phyloP scores from a whole-genome alignment of 2,329 filamentous ascomycete genomes.

The Botryosphaeria agaves region DNA sequence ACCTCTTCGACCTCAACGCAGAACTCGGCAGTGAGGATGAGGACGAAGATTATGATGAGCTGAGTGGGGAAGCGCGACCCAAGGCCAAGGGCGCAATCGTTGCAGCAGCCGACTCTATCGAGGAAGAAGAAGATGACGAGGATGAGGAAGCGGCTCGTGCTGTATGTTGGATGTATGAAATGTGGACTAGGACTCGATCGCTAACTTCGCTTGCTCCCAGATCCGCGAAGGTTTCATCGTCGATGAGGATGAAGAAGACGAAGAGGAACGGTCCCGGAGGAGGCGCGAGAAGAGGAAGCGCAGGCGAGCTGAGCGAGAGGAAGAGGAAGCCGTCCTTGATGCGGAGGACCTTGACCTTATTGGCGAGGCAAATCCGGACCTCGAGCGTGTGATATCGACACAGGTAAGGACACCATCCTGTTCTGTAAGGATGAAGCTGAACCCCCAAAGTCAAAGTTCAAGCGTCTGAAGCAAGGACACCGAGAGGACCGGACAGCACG shows the following conservation, averaged over 20 bases:
- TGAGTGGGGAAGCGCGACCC: conserved; percentile 41
- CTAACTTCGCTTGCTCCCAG: conserved; percentile 25
- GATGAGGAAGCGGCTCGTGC: conserved; percentile 73
- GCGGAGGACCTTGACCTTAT: conserved; percentile 95
- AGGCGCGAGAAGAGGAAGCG: conserved; percentile 58
- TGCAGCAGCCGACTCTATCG: conserved; percentile 64
- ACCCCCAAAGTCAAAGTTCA: conserved; percentile 61
- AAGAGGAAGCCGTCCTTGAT: conserved; percentile 71
- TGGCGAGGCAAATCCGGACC: conserved; percentile 59
- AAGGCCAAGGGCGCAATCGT: conserved; percentile 22
- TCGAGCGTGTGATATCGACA: conserved; percentile 46
- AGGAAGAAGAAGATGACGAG: conserved; percentile 73
- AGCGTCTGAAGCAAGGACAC: conserved; percentile 86
- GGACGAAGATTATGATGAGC: conserved; percentile 70
- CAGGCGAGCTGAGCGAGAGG: conserved; percentile 56
- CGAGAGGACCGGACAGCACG: conserved; percentile 46
- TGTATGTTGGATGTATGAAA: conserved; percentile 26
- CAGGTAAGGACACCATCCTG: conserved; percentile 41
- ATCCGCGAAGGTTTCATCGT: conserved; percentile 92
- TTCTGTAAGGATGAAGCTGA: background rate
- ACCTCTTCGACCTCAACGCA: conserved; percentile 72
- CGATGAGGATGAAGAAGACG: conserved; percentile 68
- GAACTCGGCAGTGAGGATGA: conserved; percentile 71
- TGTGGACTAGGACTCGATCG: conserved; percentile 1
- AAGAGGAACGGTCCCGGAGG: conserved; percentile 43